Percentiles rank a stretch among this genome's conserved stretches.
phyloP scores from a whole-genome alignment of 2,329 filamentous ascomycete genomes.

The Fusarium sp. region DNA sequence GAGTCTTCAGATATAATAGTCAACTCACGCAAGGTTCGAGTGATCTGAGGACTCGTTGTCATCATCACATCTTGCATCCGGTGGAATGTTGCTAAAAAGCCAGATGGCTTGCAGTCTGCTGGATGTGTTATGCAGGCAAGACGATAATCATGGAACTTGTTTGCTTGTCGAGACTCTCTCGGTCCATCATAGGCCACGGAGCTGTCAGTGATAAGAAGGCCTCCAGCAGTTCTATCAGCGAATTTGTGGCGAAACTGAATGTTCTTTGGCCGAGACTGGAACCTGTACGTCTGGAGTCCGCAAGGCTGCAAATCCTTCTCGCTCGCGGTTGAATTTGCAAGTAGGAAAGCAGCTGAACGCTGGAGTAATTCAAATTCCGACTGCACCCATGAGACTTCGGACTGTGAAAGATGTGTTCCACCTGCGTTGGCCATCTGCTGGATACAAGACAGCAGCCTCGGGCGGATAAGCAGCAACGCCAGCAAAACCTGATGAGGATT shows the following conservation, averaged over 20 bases:
- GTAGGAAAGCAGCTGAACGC: not conserved
- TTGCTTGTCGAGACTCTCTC: not conserved
- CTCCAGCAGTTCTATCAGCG: not conserved
- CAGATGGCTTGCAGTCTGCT: not conserved
- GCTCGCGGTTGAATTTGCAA: not conserved
- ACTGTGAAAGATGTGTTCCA: not conserved
- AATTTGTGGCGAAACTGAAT: not conserved
- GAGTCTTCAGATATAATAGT: not conserved
- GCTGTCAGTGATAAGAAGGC: not conserved
- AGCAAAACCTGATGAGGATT: not conserved
- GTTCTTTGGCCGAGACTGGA: not conserved
- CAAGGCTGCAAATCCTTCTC: not conserved
- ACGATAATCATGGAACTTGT: not conserved
- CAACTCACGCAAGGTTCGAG: not conserved
- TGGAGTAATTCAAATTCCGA: not conserved
- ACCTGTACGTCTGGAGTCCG: not conserved
- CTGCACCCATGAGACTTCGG: not conserved
- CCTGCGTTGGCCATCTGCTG: not conserved
- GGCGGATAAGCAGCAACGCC: not conserved
- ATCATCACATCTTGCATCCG: not conserved
- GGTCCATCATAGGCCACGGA: not conserved
- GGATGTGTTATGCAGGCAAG: not conserved
- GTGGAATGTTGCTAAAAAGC: not conserved
- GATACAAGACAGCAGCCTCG: not conserved
- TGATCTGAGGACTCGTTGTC: not conserved